phyloP scores from a whole-genome alignment of 2,329 filamentous ascomycete genomes.

The Endothia cerciana region DNA sequence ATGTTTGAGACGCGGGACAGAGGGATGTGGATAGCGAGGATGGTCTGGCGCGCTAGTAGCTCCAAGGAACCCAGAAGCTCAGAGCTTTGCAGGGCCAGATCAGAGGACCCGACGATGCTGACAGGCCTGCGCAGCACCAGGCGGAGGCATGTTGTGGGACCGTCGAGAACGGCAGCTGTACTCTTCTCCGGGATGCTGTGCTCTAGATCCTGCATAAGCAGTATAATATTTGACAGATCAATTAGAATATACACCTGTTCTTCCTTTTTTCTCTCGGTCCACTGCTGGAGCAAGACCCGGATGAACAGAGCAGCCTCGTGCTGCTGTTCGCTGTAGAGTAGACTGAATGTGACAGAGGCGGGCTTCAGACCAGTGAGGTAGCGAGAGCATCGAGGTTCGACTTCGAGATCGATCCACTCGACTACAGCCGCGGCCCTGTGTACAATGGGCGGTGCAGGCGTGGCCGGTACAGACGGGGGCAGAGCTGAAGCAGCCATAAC shows the following conservation, averaged over 20 bases:
- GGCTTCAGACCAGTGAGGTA: neutral
- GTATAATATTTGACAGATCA: neutral
- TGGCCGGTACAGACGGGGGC: neutral
- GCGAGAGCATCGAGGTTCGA: neutral
- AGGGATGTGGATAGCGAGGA: neutral
- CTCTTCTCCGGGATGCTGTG: neutral
- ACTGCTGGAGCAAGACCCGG: neutral
- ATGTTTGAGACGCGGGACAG: neutral
- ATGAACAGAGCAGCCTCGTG: neutral
- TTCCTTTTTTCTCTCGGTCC: neutral
- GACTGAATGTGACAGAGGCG: neutral
- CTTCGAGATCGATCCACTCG: neutral
- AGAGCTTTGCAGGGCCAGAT: neutral
- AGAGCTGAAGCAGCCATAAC: neutral
- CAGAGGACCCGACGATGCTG: no score
- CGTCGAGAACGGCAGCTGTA: neutral
- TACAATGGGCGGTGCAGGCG: neutral
- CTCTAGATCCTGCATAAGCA: neutral
- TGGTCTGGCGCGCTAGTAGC: neutral
- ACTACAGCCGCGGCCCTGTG: neutral
- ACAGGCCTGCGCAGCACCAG: neutral
- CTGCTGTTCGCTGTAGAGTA: neutral
- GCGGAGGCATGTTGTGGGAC: neutral
- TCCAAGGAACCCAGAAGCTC: neutral
- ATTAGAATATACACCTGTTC: neutral